These are phyloP conservation scores for Stephanodiscus triporus DNA, from an alignment of 108 stramenopile genomes.

Conservation along the genomic window DNA sequence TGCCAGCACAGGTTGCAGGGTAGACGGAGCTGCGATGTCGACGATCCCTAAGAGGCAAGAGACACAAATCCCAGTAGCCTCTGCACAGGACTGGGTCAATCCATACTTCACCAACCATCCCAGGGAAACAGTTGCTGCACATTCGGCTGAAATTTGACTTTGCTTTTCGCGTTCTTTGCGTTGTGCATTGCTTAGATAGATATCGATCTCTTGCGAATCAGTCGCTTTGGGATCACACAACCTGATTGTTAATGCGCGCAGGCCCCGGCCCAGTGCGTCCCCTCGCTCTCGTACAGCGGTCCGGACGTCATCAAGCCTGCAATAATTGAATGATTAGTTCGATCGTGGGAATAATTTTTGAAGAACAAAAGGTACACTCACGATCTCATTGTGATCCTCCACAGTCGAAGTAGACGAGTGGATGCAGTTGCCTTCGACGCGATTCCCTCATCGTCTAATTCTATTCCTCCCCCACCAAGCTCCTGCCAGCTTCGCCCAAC, in stretches of 20 bases:
- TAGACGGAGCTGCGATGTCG: constrained; percentile 62
- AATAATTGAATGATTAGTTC: neutral
- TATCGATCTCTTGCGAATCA: constrained; percentile 26
- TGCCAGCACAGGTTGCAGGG: constrained; percentile 78
- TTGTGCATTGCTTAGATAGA: constrained; percentile 41
- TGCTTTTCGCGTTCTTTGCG: constrained; percentile 23
- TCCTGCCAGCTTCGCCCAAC: constrained; percentile 82
- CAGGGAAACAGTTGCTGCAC: constrained; percentile 74
- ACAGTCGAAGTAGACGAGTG: constrained; percentile 69
- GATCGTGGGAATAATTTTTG: neutral
- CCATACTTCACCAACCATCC: constrained; percentile 80
- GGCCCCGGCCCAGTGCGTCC: constrained; percentile 63
- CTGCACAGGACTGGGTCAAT: constrained; percentile 76
- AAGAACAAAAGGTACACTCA: neutral
- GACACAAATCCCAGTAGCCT: constrained; percentile 78
- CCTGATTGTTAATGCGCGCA: constrained; percentile 70
- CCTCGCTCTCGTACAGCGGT: constrained; percentile 73
- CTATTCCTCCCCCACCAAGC: constrained; percentile 74
- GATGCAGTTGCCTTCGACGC: constrained; percentile 48
- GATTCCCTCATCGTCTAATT: constrained; percentile 67
- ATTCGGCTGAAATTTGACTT: constrained; percentile 52
- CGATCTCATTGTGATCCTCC: constrained; percentile 70
- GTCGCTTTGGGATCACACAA: constrained; percentile 57
- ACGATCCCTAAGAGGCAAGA: constrained; percentile 79
- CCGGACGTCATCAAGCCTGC: constrained; percentile 76